phyloP scores from a whole-genome alignment of 352 stramenopile species.

The Phytophthora litchii region DNA sequence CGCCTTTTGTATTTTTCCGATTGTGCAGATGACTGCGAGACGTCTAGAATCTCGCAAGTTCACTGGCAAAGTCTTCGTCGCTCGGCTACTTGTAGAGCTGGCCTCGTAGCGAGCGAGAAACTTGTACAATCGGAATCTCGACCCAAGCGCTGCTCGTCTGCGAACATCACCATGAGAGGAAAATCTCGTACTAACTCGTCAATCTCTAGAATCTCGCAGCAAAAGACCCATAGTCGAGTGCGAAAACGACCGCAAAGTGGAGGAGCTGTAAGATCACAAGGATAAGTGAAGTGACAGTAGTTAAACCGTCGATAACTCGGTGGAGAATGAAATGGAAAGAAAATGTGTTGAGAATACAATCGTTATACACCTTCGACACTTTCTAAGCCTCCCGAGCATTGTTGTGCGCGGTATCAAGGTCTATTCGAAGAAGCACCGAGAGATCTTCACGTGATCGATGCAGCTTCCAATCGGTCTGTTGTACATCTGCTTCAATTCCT shows the following conservation, averaged over 20 bases:
- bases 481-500: slow-evolving; percentile 3
- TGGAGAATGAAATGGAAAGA: slow-evolving; percentile 6
- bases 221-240: slow-evolving; percentile 8
- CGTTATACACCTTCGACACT: background rate
- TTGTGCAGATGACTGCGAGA: slow-evolving; percentile 33
- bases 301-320: background rate
- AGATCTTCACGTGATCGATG: slow-evolving; percentile 30
- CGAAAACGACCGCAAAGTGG: slow-evolving; percentile 28
- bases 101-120: slow-evolving; percentile 5
- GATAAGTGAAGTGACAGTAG: slow-evolving; percentile 6
- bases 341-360: slow-evolving; percentile 14
- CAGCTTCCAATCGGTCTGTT: slow-evolving; percentile 14
- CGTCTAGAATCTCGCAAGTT: slow-evolving; percentile 1
- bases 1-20: slow-evolving; percentile 69
- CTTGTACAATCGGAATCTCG: slow-evolving; percentile 2
- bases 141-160: slow-evolving; percentile 35
- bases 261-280: slow-evolving; percentile 3
- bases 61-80: slow-evolving; percentile 14
- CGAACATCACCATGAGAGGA: slow-evolving; percentile 17
- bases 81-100: slow-evolving; percentile 19
- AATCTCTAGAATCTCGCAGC: background rate
- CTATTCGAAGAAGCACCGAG: slow-evolving; percentile 28
- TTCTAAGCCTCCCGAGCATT: slow-evolving; percentile 32
- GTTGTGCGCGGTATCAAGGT: slow-evolving; percentile 27
- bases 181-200: slow-evolving; percentile 1